Evolutionary conservation across 352 stramenopile genomes (phyloP).

Genomic region (Phytophthora pluvialis): DNA sequence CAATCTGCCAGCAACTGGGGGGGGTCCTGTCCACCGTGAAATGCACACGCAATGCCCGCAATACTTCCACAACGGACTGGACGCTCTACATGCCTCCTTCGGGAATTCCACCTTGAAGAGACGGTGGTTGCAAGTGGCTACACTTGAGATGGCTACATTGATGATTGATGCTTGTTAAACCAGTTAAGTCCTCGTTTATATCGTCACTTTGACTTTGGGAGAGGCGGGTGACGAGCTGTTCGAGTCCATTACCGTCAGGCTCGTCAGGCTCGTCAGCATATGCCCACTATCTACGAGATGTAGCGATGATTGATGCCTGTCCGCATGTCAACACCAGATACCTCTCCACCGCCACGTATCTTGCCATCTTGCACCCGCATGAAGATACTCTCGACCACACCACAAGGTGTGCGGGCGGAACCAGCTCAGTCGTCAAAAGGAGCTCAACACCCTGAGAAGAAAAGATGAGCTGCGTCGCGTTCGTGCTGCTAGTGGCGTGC

Average conservation of each 20-base stretch:
- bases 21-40: background rate
- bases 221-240: constrained; percentile 1
- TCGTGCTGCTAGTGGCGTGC: constrained; percentile 20
- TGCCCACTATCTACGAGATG: constrained; percentile 11
- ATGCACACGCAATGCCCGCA: background rate
- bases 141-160: constrained; percentile 14
- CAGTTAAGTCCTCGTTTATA: no score
- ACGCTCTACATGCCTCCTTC: no score
- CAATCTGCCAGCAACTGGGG: constrained; percentile 3
- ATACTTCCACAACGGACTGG: background rate
- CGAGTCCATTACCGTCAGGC: background rate
- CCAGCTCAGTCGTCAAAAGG: constrained; percentile 32
- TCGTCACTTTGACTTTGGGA: background rate
- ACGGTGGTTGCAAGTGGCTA: constrained; percentile 41
- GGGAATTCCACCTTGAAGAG: no score
- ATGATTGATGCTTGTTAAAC: no score
- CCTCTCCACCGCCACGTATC: constrained; percentile 18
- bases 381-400: constrained; percentile 30
- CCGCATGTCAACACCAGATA: constrained; percentile 12
- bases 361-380: constrained; percentile 21
- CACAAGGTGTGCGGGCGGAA: constrained; percentile 5
- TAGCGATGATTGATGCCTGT: background rate
- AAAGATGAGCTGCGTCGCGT: constrained; percentile 12
- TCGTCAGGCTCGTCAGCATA: constrained; percentile 3
- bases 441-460: constrained; percentile 6